Base-by-base conservation (phyloP, 805 yeast genomes). In the Wickerhamomyces xylosicus region DNA sequence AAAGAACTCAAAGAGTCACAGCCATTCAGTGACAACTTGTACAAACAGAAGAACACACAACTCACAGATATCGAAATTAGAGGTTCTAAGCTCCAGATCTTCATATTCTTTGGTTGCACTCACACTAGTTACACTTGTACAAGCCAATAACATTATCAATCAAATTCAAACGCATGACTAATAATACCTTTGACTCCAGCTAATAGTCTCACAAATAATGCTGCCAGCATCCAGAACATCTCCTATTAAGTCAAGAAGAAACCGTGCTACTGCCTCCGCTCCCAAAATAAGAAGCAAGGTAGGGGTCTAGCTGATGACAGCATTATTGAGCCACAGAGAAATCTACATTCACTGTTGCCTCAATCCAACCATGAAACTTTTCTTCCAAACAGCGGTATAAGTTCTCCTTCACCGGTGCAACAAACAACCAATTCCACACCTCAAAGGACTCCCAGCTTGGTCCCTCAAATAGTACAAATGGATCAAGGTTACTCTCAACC, bases 331-430 rank as follows among this genome's bases (percentile, higher is more conserved):
- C 17, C 41, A 15, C 41, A 37, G 9, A 45, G 38, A 31, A 9
- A 48, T 5, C 31, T 49, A 7, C 54, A 49, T 27, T 49, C 54
- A 4, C 54, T 52, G n/a, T 21, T 47, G 11, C 47, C 48, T 7
- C 51, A 50, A 19, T 42, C 50, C 4, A 34, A 43, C 2, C 35
- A 43, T 19, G 45, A 38, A 13, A 48, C 51, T 10, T 48, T 52
- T 19, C 6, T 14, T 28, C 35, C 41, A 16, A 37, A 33, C 22
- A 19, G 38, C 14, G 43, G 41, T 1, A 27, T 42, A 14, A 25
- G 44, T n/a, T 51, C 40, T 3, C 45, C 48, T 18, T 47, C 52
- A 5, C 48, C 53, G 5, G 47, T 42, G 36, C 19, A 31, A 31
- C 45, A 47, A 4, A 2, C 39, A 20, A 15, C 39, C 4, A 36